Evolutionary conservation across 176 grass and related monocot genomes (phyloP).

Genomic region (Dendrocalamus sinicus): DNA sequence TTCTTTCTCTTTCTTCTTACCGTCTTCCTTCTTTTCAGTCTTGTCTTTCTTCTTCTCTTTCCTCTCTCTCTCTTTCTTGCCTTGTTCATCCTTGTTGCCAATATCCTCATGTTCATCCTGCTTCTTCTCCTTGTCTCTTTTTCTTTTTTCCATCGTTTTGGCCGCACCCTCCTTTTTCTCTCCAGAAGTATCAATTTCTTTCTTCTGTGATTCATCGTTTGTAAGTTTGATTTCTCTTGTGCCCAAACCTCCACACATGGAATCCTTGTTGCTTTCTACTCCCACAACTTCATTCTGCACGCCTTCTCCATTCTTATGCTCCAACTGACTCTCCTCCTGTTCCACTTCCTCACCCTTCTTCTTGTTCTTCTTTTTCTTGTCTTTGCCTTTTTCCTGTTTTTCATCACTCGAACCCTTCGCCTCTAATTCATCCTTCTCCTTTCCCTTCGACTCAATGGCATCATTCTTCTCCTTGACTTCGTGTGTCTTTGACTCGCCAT

Average conservation of each 20-base stretch:
- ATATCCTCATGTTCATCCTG: constrained; percentile 34
- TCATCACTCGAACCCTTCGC: constrained; percentile 18
- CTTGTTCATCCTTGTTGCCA: constrained; percentile 1
- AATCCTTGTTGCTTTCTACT: constrained; percentile 21
- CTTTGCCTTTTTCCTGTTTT: constrained; percentile 23
- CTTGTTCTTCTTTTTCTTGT: constrained; percentile 48
- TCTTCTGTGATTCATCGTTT: constrained; percentile 13
- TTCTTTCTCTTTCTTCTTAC: constrained; percentile 35
- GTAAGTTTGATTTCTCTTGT: constrained; percentile 39
- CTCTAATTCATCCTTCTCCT: constrained; percentile 12
- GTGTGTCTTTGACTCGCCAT: too few species aligned
- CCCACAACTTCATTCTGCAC: neutral
- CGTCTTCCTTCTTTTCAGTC: constrained; percentile 39
- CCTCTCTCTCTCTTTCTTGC: constrained; percentile 41
- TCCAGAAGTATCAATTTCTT: constrained; percentile 38
- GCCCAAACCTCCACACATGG: neutral
- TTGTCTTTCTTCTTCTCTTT: constrained; percentile 45
- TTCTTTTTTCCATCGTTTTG: constrained; percentile 36
- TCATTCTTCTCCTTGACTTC: too few species aligned
- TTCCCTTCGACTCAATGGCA: neutral
- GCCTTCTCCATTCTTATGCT: neutral
- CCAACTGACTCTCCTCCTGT: neutral
- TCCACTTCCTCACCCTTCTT: constrained; percentile 23
- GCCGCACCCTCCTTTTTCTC: constrained; percentile 24
- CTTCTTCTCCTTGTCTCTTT: constrained; percentile 45